phyloP scores from a whole-genome alignment of 371 early-diverging fungal genomes.

The Synchytrium microbalum region DNA sequence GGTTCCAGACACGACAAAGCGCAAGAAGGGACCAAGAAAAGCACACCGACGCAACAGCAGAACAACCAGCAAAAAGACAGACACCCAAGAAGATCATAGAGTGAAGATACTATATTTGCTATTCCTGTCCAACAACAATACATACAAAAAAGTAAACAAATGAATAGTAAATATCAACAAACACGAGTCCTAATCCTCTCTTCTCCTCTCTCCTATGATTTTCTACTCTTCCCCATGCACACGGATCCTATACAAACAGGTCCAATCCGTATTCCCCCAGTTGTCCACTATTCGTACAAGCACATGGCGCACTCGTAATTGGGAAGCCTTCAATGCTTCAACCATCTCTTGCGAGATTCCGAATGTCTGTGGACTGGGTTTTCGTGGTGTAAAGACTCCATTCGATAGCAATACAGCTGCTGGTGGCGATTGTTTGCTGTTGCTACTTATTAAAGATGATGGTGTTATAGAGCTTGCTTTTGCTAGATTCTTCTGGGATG shows the following conservation, averaged over 20 bases:
- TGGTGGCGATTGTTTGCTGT: not conserved
- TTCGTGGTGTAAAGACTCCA: constrained; percentile 9
- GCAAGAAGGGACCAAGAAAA: no score
- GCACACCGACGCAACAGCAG: no score
- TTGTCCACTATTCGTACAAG: constrained; percentile 53
- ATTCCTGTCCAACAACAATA: no score
- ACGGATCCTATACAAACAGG: constrained; percentile 73
- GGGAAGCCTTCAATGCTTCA: constrained; percentile 6
- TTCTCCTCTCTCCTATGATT: no score
- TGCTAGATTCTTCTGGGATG: constrained; percentile 7
- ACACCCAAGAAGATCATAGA: no score
- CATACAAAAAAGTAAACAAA: no score
- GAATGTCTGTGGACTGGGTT: constrained; percentile 13
- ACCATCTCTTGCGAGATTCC: constrained; percentile 19
- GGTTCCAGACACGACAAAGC: no score
- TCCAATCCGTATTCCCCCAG: constrained; percentile 65
- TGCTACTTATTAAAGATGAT: not conserved
- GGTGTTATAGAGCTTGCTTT: not conserved
- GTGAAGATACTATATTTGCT: no score
- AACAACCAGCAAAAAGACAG: no score
- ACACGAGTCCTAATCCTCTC: no score
- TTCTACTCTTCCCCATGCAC: no score
- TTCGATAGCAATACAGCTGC: constrained; percentile 3
- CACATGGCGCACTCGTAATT: constrained; percentile 22
- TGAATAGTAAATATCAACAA: no score